phyloP scores from a whole-genome alignment of 352 stramenopile species.

The Discostella stelligera region DNA sequence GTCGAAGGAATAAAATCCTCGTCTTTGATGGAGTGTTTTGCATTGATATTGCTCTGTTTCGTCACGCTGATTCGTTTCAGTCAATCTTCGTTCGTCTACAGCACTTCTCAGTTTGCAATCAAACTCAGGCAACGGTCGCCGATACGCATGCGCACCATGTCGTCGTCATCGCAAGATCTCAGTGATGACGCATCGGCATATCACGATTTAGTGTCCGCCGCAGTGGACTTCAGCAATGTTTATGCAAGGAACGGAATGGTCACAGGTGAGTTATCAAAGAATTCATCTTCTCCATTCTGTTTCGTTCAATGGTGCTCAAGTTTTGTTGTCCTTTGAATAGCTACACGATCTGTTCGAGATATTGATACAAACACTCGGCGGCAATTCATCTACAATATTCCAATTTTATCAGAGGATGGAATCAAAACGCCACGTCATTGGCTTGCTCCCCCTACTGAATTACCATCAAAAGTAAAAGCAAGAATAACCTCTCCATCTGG shows the following conservation, averaged over 20 bases:
- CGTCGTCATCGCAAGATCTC: conserved; percentile 5
- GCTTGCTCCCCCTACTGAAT: conserved; percentile 48
- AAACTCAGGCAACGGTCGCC: neutral
- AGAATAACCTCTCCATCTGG: conserved; percentile 65
- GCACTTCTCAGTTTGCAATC: neutral
- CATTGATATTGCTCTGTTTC: no score
- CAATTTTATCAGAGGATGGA: conserved; percentile 3
- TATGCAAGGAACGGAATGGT: conserved; percentile 42
- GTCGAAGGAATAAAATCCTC: no score
- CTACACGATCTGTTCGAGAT: conserved; percentile 64
- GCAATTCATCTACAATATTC: conserved; percentile 63
- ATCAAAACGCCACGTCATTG: neutral
- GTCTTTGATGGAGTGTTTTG: no score
- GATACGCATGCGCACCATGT: neutral
- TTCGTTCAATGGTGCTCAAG: neutral
- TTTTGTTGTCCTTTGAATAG: conserved; percentile 4
- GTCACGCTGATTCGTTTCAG: no score
- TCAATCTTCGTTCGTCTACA: neutral
- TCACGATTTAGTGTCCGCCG: conserved; percentile 54
- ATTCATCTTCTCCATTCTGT: conserved; percentile 1
- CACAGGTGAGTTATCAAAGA: conserved; percentile 20
- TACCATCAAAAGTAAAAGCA: conserved; percentile 55
- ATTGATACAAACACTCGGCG: conserved; percentile 62
- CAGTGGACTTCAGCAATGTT: conserved; percentile 58
- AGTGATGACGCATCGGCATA: conserved; percentile 50